Evolutionary conservation across 2,329 filamentous ascomycete species (phyloP), one percentile per base, ranked within the genome.

Genomic region (Alternaria triticina): DNA sequence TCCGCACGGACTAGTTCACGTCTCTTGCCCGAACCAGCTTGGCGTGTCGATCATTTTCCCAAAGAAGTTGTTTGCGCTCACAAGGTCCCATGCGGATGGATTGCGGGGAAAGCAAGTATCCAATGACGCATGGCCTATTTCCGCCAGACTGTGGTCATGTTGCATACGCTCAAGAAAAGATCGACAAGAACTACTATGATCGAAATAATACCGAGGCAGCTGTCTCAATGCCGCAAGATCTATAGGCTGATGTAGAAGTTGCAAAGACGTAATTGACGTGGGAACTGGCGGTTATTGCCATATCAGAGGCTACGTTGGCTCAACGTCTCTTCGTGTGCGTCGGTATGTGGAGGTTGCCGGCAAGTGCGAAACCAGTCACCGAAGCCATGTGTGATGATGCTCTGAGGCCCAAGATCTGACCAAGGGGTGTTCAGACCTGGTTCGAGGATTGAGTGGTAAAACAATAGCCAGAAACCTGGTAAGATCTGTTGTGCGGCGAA

Each of bases 1-100:
- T 54, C 43, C 28, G 28, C 43, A 28, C 22, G 15, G 20, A 30
- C 59, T 57, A 57, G 54, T 52, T 57, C 59, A 57, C 46, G 23
- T 25, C 54, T 52, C 33, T 61, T 61, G 25, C 54, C 54, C 13
- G 4, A 61, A 54, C 11, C 3, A 30, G 45, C 40, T n/a, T 27
- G 15, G 13, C 13, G 27, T 15, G 55, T n/a, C 43, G 54, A 59
- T 59, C 55, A 20, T 40, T 50, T 36, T 13, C 47, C 49, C 9
- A 44, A 59, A 40, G 11, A 17, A 51, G 43, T 3, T 17, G n/a
- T 27, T n/a, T 30, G 15, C n/a, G 12, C 22, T 10, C 25, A 40
- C 28, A 54, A 13, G 30, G 44, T 7, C n/a, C 49, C 55, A 62
- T 17, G 22, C 8, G 28, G 30, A 30, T 45, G 55, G 55, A 43